phyloP scores from a whole-genome alignment of 805 yeast species.

The Torulaspora quercuum region DNA sequence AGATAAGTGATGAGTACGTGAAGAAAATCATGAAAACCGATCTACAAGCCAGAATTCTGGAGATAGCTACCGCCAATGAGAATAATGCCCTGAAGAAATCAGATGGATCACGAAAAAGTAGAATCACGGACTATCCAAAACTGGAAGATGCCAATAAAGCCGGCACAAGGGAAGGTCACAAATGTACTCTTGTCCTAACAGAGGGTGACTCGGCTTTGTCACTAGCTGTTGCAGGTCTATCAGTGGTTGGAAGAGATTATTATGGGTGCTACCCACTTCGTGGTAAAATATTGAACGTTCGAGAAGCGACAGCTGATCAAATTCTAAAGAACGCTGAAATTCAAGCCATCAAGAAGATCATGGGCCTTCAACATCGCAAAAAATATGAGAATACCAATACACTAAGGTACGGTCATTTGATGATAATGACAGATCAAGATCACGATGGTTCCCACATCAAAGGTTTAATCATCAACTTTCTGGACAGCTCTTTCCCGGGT shows the following conservation, averaged over 20 bases:
- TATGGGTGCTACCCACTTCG: conserved; percentile 94
- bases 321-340: conserved; percentile 90
- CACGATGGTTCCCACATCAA: conserved; percentile 98
- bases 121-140: conserved; percentile 86
- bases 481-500: conserved; percentile 94
- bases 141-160: conserved; percentile 95
- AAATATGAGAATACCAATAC: conserved; percentile 67
- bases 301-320: conserved; percentile 97
- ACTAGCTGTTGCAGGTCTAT: conserved; percentile 86
- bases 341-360: conserved; percentile 89
- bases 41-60: conserved; percentile 61
- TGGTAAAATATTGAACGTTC: conserved; percentile 90
- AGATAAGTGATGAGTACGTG: conserved; percentile 73
- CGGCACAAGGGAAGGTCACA: conserved; percentile 87
- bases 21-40: conserved; percentile 73
- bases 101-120: conserved; percentile 79
- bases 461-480: conserved; percentile 87
- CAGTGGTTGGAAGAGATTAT: conserved; percentile 91
- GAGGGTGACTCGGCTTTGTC: conserved; percentile 97
- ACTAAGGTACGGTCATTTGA: conserved; percentile 89
- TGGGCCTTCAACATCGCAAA: conserved; percentile 93
- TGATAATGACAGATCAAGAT: conserved; percentile 99
- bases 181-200: conserved; percentile 88
- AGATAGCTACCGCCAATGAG: conserved; percentile 83
- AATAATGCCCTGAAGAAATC: conserved; percentile 81